These are phyloP conservation scores for Aureobasidium pullulans DNA, from an alignment of 2,329 filamentous ascomycete species.

Conservation along the genomic window DNA sequence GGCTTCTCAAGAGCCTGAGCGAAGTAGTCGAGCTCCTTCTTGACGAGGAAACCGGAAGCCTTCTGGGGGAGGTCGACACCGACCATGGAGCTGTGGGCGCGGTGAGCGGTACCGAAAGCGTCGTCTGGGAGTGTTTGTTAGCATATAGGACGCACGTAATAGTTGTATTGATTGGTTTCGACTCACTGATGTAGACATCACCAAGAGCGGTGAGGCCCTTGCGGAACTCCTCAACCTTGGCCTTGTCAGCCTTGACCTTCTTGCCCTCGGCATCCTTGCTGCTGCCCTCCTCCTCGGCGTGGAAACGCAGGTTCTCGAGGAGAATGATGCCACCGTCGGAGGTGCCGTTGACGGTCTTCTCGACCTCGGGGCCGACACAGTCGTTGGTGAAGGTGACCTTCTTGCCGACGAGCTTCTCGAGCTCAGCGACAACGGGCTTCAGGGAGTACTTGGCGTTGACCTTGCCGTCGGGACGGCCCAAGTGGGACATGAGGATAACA, in stretches of 20 bases:
- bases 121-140: slow-evolving; percentile 56
- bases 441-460: slow-evolving; percentile 89
- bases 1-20: slow-evolving; percentile 91
- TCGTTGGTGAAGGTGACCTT: slow-evolving; percentile 83
- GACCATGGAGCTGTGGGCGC: slow-evolving; percentile 98
- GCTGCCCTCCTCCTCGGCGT: slow-evolving; percentile 95
- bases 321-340: slow-evolving; percentile 76
- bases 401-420: slow-evolving; percentile 65
- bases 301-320: slow-evolving; percentile 97
- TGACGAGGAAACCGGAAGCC: slow-evolving; percentile 96
- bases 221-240: slow-evolving; percentile 84
- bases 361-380: slow-evolving; percentile 81
- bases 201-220: slow-evolving; percentile 90
- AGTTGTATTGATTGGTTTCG: neutral
- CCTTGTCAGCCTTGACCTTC: slow-evolving; percentile 97
- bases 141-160: neutral
- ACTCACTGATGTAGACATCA: slow-evolving; percentile 91
- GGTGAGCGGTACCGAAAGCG: slow-evolving; percentile 96
- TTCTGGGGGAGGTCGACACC: slow-evolving; percentile 93
- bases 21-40: slow-evolving; percentile 99
- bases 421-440: slow-evolving; percentile 75
- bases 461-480: slow-evolving; percentile 89
- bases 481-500: slow-evolving; percentile 96
- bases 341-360: slow-evolving; percentile 81
- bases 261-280: slow-evolving; percentile 89